A percentile compares a stretch with the other conserved stretches of the same genome.
phyloP scores from a whole-genome alignment of 1,284 basidiomycete genomes.

The Ceratobasidium sp. region DNA sequence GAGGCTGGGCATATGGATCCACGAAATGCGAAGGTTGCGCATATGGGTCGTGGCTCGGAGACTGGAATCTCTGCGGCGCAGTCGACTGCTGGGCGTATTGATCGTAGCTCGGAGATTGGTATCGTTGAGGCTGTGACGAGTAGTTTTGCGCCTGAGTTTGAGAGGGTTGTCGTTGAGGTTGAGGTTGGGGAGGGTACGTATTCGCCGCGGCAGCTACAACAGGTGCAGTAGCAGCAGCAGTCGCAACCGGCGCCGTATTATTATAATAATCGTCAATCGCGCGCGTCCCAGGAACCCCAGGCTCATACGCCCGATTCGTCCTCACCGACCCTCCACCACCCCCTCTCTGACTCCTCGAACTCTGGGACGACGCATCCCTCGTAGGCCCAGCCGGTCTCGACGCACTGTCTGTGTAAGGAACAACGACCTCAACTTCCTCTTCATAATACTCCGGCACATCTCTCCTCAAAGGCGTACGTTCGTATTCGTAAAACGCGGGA shows the following conservation, averaged over 20 bases:
- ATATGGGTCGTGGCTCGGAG: constrained; percentile 16
- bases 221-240: neutral
- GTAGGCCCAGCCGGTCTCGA: constrained; percentile 37
- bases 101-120: constrained; percentile 18
- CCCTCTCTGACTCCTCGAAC: neutral
- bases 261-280: constrained; percentile 80
- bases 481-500: constrained; percentile 78
- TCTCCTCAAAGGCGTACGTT: constrained; percentile 71
- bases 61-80: constrained; percentile 35
- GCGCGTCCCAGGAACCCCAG: constrained; percentile 71
- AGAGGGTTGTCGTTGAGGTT: constrained; percentile 21
- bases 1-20: constrained; percentile 25
- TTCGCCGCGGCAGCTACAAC: constrained; percentile 10
- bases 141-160: constrained; percentile 14
- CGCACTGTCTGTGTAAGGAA: constrained; percentile 38
- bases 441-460: constrained; percentile 52
- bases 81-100: neutral
- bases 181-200: constrained; percentile 30
- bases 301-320: constrained; percentile 70
- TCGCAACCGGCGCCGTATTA: constrained; percentile 24
- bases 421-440: constrained; percentile 46
- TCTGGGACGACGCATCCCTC: constrained; percentile 56
- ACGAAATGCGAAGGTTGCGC: constrained; percentile 3
- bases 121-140: constrained; percentile 3
- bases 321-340: neutral